Percentiles rank a stretch among this genome's conserved stretches.
phyloP scores from a whole-genome alignment of 805 yeast species.

The Scheffersomyces amazonensis region DNA sequence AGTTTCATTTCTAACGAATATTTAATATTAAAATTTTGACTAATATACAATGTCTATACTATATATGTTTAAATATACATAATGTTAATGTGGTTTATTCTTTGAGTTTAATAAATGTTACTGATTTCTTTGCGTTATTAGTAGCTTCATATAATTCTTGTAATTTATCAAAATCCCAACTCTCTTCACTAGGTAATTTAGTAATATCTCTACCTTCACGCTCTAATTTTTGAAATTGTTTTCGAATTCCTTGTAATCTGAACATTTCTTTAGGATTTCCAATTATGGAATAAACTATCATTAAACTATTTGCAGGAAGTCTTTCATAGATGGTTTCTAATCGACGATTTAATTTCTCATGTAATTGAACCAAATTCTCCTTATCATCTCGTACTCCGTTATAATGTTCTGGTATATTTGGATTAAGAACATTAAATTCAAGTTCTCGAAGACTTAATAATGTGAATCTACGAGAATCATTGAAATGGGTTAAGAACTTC shows the following conservation, averaged over 20 bases:
- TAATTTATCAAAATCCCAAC: constrained; percentile 54
- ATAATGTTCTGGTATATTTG: constrained; percentile 16
- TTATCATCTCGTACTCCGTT: constrained; percentile 12
- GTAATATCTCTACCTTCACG: constrained; percentile 40
- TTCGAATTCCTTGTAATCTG: constrained; percentile 42
- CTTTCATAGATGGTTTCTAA: constrained; percentile 46
- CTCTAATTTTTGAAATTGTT: constrained; percentile 42
- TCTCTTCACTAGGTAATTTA: constrained; percentile 30
- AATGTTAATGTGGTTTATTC: too few species aligned
- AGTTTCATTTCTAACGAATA: too few species aligned
- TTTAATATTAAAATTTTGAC: too few species aligned
- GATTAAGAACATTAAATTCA: constrained; percentile 37
- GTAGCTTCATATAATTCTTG: constrained; percentile 46
- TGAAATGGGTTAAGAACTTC: constrained; percentile 31
- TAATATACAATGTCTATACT: too few species aligned
- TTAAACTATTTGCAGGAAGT: constrained; percentile 56
- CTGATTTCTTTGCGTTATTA: constrained; percentile 55
- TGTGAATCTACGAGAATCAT: constrained; percentile 42
- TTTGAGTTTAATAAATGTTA: constrained; percentile 54
- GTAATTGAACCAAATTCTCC: constrained; percentile 11
- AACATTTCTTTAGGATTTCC: constrained; percentile 56
- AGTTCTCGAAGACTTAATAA: constrained; percentile 59
- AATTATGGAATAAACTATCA: constrained; percentile 61
- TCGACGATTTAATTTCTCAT: constrained; percentile 38
- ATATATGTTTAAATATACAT: too few species aligned